Evolutionary conservation across 1,139 yeast genomes (phyloP), one percentile per base, ranked within the genome.

Genomic region (Meyerozyma athensensis): DNA sequence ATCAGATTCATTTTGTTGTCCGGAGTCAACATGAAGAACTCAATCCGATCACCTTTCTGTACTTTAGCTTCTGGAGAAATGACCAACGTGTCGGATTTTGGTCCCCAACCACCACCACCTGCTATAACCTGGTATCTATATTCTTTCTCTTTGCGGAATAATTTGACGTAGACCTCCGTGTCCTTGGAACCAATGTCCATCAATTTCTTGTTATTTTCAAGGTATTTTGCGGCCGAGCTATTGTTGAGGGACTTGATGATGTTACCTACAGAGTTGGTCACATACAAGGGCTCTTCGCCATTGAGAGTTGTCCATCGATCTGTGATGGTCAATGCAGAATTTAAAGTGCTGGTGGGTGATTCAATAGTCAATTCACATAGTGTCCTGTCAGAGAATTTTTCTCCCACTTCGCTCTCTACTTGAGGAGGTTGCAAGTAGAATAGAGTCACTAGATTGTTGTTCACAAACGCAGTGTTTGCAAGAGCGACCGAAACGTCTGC

Each of bases 51-150:
- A 10, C 81, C 81, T 14, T 52, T 54, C 3, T 43, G 39, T 4
- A 74, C 55, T 33, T 57, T 52, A 0, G 82, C 81, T 9, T 72
- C 73, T 2, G 83, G 79, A 7, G 81, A 79, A 16, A 79, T 56
- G 1, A 77, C 85, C 10, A 79, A 61, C 53, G 78, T 74, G 32
- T 72, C 69, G 0, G 83, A 76, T 40, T 79, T 72, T 24, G 79
- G 71, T 1, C 83, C 81, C 86, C 85, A 79, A 8, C 77, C 74
- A 2, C 85, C 86, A 4, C 86, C 86, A 1, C 77, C 77, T 5
- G 85, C 85, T 28, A 77, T 69, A 14, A 79, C 80, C 48, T 74
- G 70, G 50, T 61, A 65, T 39, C 66, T 52, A 33, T 48, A 46
- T 4, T 48, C 47, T 9, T 35, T 42, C 6, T 35, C 19, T 6